These are phyloP conservation scores for Pythium myriotylum DNA, from an alignment of 352 stramenopile genomes.

Conservation along the genomic window DNA sequence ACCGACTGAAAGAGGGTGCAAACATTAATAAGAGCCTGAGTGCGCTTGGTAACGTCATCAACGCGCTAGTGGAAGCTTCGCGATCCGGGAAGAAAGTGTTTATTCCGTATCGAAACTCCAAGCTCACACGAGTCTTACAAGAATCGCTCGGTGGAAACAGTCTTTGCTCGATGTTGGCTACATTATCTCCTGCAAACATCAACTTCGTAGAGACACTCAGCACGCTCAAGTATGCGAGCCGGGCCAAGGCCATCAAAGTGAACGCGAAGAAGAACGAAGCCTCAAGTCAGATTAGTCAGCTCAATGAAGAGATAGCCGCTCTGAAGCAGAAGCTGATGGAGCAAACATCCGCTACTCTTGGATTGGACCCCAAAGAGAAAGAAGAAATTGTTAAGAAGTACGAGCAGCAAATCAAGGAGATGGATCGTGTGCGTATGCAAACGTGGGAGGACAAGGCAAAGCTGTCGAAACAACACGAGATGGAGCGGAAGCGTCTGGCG, in stretches of 20 bases:
- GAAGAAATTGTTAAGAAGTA: constrained; percentile 88
- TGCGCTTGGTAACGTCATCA: constrained; percentile 94
- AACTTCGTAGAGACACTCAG: constrained; percentile 96
- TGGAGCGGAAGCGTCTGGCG: constrained; percentile 80
- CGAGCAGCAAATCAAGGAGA: constrained; percentile 90
- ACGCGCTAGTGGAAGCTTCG: constrained; percentile 86
- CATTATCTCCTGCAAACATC: constrained; percentile 93
- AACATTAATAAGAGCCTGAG: constrained; percentile 95
- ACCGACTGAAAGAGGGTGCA: constrained; percentile 92
- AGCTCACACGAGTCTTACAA: constrained; percentile 93
- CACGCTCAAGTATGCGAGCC: constrained; percentile 95
- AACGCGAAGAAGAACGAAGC: constrained; percentile 94
- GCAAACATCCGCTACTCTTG: constrained; percentile 64
- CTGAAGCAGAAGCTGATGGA: constrained; percentile 88
- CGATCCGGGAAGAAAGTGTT: constrained; percentile 87
- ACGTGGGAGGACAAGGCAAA: constrained; percentile 90
- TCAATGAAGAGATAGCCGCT: constrained; percentile 90
- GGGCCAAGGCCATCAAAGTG: constrained; percentile 95
- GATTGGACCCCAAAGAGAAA: constrained; percentile 83
- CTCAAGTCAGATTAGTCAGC: constrained; percentile 85
- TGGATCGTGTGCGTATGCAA: constrained; percentile 81
- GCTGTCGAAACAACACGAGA: constrained; percentile 84
- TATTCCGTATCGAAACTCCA: constrained; percentile 94
- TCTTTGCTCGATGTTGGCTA: constrained; percentile 95
- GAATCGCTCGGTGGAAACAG: constrained; percentile 93